Conservation (phyloP, 805 yeast species). For the Ogataea parapolymorpha region DNA sequence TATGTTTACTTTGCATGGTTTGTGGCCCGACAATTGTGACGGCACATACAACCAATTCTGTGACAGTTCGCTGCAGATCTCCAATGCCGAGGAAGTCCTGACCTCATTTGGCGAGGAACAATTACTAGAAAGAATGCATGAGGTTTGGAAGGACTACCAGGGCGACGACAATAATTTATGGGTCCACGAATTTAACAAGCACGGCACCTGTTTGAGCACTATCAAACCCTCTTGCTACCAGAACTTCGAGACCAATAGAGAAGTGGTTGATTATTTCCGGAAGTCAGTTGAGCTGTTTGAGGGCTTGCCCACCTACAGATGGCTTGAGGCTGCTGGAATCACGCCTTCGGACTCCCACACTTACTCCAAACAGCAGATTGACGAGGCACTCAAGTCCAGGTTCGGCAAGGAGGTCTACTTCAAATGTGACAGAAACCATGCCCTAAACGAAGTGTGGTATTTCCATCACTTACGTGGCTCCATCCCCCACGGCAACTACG, state of each 20-base stretch:
- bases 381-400: slow-evolving; percentile 46
- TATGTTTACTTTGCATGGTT: slow-evolving; percentile 76
- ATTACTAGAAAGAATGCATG: slow-evolving; percentile 53
- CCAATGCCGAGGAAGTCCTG: slow-evolving; percentile 46
- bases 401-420: slow-evolving; percentile 59
- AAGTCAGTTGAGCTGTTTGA: slow-evolving; percentile 57
- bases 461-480: slow-evolving; percentile 75
- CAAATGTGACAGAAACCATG: slow-evolving; percentile 53
- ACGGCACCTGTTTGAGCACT: slow-evolving; percentile 88
- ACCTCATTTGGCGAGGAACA: slow-evolving; percentile 45
- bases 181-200: slow-evolving; percentile 92
- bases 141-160: slow-evolving; percentile 69
- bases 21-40: slow-evolving; percentile 87
- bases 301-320: slow-evolving; percentile 61
- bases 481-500: slow-evolving; percentile 59
- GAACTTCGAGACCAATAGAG: slow-evolving; percentile 31
- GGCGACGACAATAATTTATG: slow-evolving; percentile 71
- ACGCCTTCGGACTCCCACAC: slow-evolving; percentile 57
- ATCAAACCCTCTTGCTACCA: slow-evolving; percentile 69
- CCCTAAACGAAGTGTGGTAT: slow-evolving; percentile 73
- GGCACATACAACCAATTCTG: slow-evolving; percentile 83
- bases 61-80: slow-evolving; percentile 54
- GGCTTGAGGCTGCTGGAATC: slow-evolving; percentile 67
- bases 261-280: slow-evolving; percentile 68
- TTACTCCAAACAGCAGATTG: slow-evolving; percentile 55